Evolutionary conservation across 768 basidiomycete genomes (phyloP), one percentile per base, ranked within the genome.

Genomic region (Coprinopsis cinerea): DNA sequence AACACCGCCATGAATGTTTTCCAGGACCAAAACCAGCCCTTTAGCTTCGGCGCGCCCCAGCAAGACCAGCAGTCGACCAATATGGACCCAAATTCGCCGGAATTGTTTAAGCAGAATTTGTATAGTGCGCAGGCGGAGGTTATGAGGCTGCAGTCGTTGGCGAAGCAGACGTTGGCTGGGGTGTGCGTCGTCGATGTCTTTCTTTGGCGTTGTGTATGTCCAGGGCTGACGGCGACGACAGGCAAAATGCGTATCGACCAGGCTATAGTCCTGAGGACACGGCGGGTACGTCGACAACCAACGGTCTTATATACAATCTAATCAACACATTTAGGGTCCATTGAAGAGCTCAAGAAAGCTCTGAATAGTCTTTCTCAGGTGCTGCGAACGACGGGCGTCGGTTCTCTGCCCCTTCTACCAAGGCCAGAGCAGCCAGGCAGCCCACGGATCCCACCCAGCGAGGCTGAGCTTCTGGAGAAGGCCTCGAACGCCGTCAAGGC

Each of bases 71-170:
- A n/a, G n/a, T n/a, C n/a, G n/a, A n/a, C n/a, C n/a, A n/a, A n/a
- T n/a, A n/a, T n/a, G n/a, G 83, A 85, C 51, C 76, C 74, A 14
- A 84, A 78, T 52, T 79, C 82, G 20, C 77, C 79, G 14, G 79
- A 77, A 23, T 49, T 72, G n/a, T 82, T 87, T 69, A 81, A 78
- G 53, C 76, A 78, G 44, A 81, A 80, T 59, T 53, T 82, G 1
- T 72, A 71, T 34, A 46, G 74, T 14, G 67, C 74, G 0, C 71
- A 74, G 47, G 72, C 76, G 32, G 74, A 79, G 17, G 70, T 83
- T 24, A 54, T 70, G 2, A 64, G 75, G 11, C 63, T 84, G 1
- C 76, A 79, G 53, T 61, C 61, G 1, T 63, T 78, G 2, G 77
- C 81, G 0, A 68, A 75, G 43, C 72, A 63, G 34, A 72, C 77